Conservation (phyloP, 805 yeast genomes). For the Metschnikowia noctiluminum region DNA sequence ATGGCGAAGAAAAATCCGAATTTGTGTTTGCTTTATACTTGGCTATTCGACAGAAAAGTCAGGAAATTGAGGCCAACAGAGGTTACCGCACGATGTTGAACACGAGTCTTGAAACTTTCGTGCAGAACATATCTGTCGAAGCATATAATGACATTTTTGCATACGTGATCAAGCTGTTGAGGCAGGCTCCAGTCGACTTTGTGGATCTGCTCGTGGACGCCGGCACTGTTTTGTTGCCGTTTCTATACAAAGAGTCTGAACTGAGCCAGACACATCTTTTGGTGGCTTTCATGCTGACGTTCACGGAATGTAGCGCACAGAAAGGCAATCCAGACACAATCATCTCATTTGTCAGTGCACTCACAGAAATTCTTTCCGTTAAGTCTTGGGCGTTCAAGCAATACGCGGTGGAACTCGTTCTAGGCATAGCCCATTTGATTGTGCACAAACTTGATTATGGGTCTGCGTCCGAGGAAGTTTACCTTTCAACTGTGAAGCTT, state of each 20-base stretch:
- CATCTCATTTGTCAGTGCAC: constrained; percentile 12
- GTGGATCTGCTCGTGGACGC: constrained; percentile 19
- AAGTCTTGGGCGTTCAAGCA: constrained; percentile 62
- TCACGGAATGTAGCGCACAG: constrained; percentile 11
- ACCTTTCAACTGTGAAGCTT: constrained; percentile 41
- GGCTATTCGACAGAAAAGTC: constrained; percentile 7
- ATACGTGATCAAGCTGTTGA: constrained; percentile 18
- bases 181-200: constrained; percentile 12
- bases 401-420: constrained; percentile 55
- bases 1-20: constrained; percentile 1
- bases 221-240: constrained; percentile 16
- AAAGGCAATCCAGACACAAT: constrained; percentile 8
- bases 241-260: constrained; percentile 13
- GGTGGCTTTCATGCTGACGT: constrained; percentile 26
- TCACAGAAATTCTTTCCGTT: constrained; percentile 45
- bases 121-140: constrained; percentile 1
- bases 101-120: constrained; percentile 3
- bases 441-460: constrained; percentile 1
- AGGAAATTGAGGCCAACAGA: background rate
- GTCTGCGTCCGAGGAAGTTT: constrained; percentile 20
- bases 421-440: constrained; percentile 35
- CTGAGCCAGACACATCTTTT: constrained; percentile 19
- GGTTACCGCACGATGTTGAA: background rate
- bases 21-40: constrained; percentile 14
- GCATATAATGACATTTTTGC: constrained; percentile 14